Evolutionary conservation across 306 rosid species (phyloP), one percentile per base, ranked within the genome.

Genomic region (Cucumis melo): DNA sequence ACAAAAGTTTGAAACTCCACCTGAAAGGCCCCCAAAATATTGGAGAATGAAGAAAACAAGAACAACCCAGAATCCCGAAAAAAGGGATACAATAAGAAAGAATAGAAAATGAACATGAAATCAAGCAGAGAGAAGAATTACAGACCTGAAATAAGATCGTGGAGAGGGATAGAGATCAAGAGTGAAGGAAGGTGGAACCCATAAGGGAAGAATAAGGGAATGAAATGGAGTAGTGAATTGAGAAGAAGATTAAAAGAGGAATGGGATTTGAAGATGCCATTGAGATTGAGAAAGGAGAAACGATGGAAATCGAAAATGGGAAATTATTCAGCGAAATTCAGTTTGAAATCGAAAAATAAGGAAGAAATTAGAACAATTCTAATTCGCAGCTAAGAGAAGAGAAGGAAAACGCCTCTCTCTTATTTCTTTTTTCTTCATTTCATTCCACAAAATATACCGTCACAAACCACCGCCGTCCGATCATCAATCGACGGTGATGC

Each of bases 111-210:
- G 11, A 21, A 8, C 1, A 17, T 17, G 15, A 46, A 8, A 16
- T 15, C 23, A 23, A 55, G 53, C 21, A 58, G 70, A 75, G 78
- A 78, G 17, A 51, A 83, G 53, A 87, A 82, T 80, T 80, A 84
- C 90, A 64, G 65, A 84, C 87, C 90, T 81, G 59, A 79, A 84
- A 68, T 38, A 39, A 82, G 83, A 46, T 46, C 53, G 5, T 46
- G 17, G 53, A 44, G 50, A 44, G 50, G 50, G 1, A 44, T 44
- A 44, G 50, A 6, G 7, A 81, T 73, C 77, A 68, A 13, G 32
- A 42, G n/a, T 44, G 5, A 68, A 68, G 70, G 81, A 79, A 78
- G 85, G 72, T 38, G 57, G 77, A 76, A 11, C 21, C 44, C 2
- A 36, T 42, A 27, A 24, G 12, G 12, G 48, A 42, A 42, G 48